Conservation (phyloP, 2,329 filamentous ascomycete species). For the Helicocarpus griseus region DNA sequence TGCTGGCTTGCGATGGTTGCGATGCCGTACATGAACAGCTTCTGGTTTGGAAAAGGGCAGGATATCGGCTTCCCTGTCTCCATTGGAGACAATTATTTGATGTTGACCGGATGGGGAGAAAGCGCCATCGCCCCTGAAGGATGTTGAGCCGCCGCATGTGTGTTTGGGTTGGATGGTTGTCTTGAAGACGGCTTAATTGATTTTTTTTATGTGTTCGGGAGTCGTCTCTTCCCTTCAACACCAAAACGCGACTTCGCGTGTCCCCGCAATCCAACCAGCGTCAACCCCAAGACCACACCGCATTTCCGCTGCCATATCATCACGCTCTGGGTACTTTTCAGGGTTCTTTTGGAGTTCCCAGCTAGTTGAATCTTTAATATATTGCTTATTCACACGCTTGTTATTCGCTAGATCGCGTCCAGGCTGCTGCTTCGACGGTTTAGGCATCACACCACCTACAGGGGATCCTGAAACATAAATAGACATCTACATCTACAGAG, state of each 20-base stretch:
- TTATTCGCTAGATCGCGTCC: too few relatives aligned
- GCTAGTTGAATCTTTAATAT: not conserved
- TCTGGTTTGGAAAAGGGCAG: slow-evolving; percentile 11
- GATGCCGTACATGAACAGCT: slow-evolving; percentile 23
- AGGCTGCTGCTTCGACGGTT: too few relatives aligned
- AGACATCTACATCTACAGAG: not conserved
- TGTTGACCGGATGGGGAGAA: slow-evolving; percentile 3
- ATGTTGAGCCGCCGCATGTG: slow-evolving; percentile 11
- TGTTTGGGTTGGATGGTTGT: not conserved
- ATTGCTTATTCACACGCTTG: too few relatives aligned
- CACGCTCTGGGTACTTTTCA: too few relatives aligned
- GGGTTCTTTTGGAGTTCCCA: too few relatives aligned
- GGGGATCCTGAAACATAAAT: not conserved
- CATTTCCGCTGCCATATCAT: not conserved
- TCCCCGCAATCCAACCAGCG: too few relatives aligned
- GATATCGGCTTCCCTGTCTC: slow-evolving; percentile 6
- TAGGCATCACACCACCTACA: too few relatives aligned
- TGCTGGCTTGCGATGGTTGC: slow-evolving; percentile 4
- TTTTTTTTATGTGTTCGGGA: too few relatives aligned
- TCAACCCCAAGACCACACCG: too few relatives aligned
- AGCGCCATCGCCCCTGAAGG: slow-evolving; percentile 10
- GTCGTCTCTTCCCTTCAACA: too few relatives aligned
- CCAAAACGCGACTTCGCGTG: too few relatives aligned
- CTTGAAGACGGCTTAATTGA: not conserved
- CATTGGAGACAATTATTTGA: slow-evolving; percentile 1